These are phyloP conservation scores for Metarhizium anisopliae DNA, from an alignment of 2,329 filamentous ascomycete genomes.

Conservation along the genomic window DNA sequence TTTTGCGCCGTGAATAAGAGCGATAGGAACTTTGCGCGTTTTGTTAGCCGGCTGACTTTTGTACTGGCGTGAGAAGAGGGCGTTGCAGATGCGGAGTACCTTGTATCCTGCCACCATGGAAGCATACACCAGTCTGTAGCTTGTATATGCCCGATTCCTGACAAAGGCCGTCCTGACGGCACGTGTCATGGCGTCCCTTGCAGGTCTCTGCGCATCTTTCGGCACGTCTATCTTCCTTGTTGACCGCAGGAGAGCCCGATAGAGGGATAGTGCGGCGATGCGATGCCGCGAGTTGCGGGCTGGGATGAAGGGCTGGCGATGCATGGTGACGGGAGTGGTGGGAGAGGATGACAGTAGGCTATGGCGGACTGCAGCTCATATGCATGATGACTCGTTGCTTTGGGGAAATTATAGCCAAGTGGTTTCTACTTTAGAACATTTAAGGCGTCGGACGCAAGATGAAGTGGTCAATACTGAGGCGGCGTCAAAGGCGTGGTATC, in stretches of 20 bases:
- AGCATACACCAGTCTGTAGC: constrained; percentile 49
- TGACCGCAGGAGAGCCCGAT: constrained; percentile 57
- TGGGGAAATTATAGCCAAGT: background rate
- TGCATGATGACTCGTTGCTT: background rate
- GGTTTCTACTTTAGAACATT: background rate
- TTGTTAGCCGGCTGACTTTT: background rate
- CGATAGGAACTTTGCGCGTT: constrained; percentile 25
- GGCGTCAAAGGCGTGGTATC: background rate
- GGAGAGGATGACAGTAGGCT: background rate
- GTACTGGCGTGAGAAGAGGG: background rate
- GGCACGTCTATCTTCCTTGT: constrained; percentile 45
- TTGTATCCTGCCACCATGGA: constrained; percentile 62
- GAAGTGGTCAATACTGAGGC: too few relatives aligned
- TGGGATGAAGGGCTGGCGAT: constrained; percentile 31
- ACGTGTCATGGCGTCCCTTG: constrained; percentile 23
- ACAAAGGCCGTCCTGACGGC: constrained; percentile 55
- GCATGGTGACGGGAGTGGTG: constrained; percentile 11
- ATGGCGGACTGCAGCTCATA: background rate
- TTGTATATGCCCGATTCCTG: constrained; percentile 48
- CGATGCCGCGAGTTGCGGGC: constrained; percentile 44
- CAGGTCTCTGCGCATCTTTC: constrained; percentile 21
- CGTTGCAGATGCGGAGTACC: constrained; percentile 24
- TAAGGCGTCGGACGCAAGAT: too few relatives aligned
- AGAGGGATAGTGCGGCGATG: constrained; percentile 57
- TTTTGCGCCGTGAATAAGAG: constrained; percentile 29